These are phyloP conservation scores for Leccinellum rugosiceps DNA, from an alignment of 768 basidiomycete species.

Conservation along the genomic window DNA sequence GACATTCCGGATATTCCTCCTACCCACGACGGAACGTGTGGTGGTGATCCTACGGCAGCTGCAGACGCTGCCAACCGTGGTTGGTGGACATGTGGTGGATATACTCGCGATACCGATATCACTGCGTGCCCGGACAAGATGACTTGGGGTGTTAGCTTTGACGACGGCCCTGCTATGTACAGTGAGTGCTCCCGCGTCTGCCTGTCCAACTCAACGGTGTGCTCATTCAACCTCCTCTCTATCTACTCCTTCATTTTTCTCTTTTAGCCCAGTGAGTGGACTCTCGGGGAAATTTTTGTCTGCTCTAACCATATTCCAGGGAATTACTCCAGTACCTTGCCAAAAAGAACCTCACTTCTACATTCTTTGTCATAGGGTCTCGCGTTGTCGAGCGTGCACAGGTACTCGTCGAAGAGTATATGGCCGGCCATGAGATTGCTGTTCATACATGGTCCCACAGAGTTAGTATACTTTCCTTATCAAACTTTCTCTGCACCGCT, in stretches of 20 bases:
- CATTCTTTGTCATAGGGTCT: constrained; percentile 90
- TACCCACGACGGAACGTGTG: constrained; percentile 70
- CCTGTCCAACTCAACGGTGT: not conserved
- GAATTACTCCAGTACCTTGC: constrained; percentile 70
- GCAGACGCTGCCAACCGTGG: constrained; percentile 60
- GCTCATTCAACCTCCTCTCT: constrained; percentile 9
- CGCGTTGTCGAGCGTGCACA: constrained; percentile 76
- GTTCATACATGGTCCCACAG: constrained; percentile 92
- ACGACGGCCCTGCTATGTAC: constrained; percentile 84
- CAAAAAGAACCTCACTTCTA: constrained; percentile 62
- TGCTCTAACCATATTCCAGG: constrained; percentile 33
- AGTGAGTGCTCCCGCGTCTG: constrained; percentile 47
- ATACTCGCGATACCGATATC: constrained; percentile 58
- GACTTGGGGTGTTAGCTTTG: constrained; percentile 82
- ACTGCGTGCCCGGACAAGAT: constrained; percentile 61
- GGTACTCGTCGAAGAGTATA: constrained; percentile 77
- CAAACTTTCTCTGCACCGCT: constrained; percentile 9
- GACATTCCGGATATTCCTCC: constrained; percentile 63
- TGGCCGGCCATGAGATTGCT: constrained; percentile 75
- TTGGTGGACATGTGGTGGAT: constrained; percentile 91
- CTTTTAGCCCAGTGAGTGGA: constrained; percentile 48
- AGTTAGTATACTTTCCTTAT: constrained; percentile 31
- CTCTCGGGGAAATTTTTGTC: not conserved
- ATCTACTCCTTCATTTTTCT: not conserved
- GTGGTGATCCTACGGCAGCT: constrained; percentile 51